Base-by-base conservation (phyloP, 768 basidiomycete species). In the Asterophora parasitica region DNA sequence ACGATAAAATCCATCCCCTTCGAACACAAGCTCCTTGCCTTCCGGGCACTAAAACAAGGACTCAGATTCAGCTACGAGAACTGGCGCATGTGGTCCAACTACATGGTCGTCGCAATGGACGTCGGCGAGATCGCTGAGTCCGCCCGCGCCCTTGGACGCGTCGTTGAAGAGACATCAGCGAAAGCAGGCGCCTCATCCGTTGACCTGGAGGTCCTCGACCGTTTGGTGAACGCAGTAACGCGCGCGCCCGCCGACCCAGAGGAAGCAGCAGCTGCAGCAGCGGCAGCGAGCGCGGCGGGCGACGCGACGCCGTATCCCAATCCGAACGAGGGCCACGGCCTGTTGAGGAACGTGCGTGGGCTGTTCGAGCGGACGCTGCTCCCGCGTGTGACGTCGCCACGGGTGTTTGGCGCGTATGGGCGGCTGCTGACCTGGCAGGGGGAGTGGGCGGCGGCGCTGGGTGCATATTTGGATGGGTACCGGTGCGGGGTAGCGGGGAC, bases 71-170 rank as follows among this genome's bases (percentile, higher is more conserved):
- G 80, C 41, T 88, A 92, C 63, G 84, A 90, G 20, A 94, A 92
- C 60, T 98, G 95, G 94, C 80, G 92, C 15, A 94, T 99, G 88
- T 99, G 96, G 96, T 76, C 77, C 51, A 99, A 99, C 72, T 98
- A 93, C 72, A 93, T 91, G 85, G 73, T 96, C 59, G 85, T 98
- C 20, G 78, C 90, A 3, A 74, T 96, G 65, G 92, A 97, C 55
- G 88, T 97, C 15, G 95, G 94, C 6, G 93, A 98, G 61, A 75
- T 97, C 41, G 74, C 81, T 1, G 95, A 99, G 61, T 85, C 92
- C 0, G 84, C 82, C 49, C 83, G 90, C 32, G 95, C 94, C 0
- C 73, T 92, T 16, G 76, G 77, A 0, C 83, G 92, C 3, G 75
- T 97, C 48, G 79, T 97, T 31, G 90, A 94, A 55, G 78, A 82